Base-by-base conservation (phyloP, 108 stramenopile genomes). In the Cyclotella sp. region DNA sequence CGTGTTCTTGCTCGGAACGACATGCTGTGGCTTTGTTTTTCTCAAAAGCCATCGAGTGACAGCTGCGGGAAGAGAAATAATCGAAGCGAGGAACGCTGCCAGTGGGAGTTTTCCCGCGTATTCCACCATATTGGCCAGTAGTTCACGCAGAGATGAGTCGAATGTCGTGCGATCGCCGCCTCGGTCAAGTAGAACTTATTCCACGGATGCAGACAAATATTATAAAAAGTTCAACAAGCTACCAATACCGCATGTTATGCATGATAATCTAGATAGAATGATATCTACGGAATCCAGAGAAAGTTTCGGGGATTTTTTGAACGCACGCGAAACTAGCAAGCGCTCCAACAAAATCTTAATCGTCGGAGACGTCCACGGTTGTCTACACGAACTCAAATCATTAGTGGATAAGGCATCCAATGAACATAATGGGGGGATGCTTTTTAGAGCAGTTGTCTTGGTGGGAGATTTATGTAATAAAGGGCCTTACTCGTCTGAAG, bases 381-480 rank as follows among this genome's bases (percentile, higher is more conserved):
- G 95, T 64, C 82, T 87, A 39, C 72, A 78, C 15, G 95, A 96
- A 67, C 73, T 94, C 15, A 24, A 86, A 72, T 21, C 42, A 10
- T 73, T 96, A 42, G 76, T 91, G n/a, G 58, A 82, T 52, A 89
- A 87, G 65, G 92, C 91, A 29, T 51, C 77, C 1, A 41, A 57
- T 21, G 66, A 86, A 62, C 58, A 73, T 16, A 89, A 89, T 51
- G 43, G 79, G 22, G 67, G 68, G 1, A 49, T 18, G 28, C 77
- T 69, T 28, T 93, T 93, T 78, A 16, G 44, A 27, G 78, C 82
- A 41, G 84, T 97, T 5, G 76, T 97, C 28, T 81, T 95, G 15
- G 95, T 95, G 18, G 97, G 97, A 43, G 97, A 97, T 78, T 85
- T 97, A 68, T 89, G 90, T 69, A 97, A 96, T 77, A 97, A 97